Percentiles rank a stretch among this genome's conserved stretches.
Evolutionary conservation across 2,329 filamentous ascomycete species (phyloP).

Genomic region (Colletotrichum horii): DNA sequence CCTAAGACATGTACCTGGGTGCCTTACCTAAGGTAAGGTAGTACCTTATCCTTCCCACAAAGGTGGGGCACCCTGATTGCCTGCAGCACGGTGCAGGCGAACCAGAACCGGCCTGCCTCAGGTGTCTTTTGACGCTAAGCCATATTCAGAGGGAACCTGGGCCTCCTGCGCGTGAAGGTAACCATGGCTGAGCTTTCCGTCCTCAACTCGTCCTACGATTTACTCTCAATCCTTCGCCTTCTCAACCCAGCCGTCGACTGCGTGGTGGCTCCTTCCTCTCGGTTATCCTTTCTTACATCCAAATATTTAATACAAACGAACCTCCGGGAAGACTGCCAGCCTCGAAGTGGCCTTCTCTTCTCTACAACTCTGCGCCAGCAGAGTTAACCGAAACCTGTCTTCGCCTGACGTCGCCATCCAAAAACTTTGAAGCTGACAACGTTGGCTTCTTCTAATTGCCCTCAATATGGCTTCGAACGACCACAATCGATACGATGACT

Average conservation of each 20-base stretch:
- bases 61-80: background rate
- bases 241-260: background rate
- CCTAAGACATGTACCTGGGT: background rate
- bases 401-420: background rate
- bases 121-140: background rate
- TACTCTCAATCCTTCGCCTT: background rate
- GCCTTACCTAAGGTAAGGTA: background rate
- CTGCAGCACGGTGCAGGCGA: background rate
- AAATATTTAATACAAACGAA: background rate
- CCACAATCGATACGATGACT: constrained; percentile 60
- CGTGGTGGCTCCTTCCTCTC: background rate
- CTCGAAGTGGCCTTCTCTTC: background rate
- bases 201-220: background rate
- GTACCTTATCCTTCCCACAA: background rate
- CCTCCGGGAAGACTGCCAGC: background rate
- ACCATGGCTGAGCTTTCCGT: background rate
- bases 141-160: background rate
- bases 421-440: background rate
- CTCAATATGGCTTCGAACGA: constrained; percentile 53
- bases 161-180: background rate
- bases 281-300: background rate
- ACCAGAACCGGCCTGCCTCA: background rate
- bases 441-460: background rate
- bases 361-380: background rate
- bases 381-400: background rate